Conservation (phyloP, 2,329 filamentous ascomycete species). For the Neonectria faginata region DNA sequence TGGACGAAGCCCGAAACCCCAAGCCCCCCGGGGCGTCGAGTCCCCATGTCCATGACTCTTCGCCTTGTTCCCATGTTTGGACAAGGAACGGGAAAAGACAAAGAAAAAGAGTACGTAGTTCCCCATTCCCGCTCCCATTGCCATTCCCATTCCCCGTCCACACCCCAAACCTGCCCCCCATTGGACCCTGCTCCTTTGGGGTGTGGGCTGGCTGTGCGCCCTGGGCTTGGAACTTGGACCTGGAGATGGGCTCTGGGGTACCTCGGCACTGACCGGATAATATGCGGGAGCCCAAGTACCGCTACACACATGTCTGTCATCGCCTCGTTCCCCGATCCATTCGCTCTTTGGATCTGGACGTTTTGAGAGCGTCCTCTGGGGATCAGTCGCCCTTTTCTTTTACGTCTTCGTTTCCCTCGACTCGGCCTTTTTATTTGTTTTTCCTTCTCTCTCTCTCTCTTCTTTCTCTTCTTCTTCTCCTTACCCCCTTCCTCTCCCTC, state of each 20-base stretch:
- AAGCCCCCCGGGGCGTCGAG: conserved; percentile 8
- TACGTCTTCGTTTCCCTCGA: conserved; percentile 23
- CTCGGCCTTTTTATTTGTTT: conserved; percentile 26
- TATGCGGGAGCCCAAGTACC: conserved; percentile 35
- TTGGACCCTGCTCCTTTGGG: conserved; percentile 37
- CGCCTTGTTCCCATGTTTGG: neutral
- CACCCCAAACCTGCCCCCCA: conserved; percentile 33
- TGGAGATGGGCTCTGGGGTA: conserved; percentile 38
- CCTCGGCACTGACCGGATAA: conserved; percentile 35
- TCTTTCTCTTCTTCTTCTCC: conserved; percentile 19
- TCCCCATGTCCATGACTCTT: conserved; percentile 20
- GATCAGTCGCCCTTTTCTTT: conserved; percentile 18
- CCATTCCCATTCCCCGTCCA: conserved; percentile 20
- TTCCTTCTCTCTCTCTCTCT: conserved; percentile 21
- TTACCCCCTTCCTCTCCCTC: conserved; percentile 1
- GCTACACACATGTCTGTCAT: conserved; percentile 42
- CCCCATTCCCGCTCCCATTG: conserved; percentile 19
- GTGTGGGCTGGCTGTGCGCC: conserved; percentile 34
- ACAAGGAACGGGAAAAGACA: neutral
- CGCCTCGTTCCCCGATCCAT: conserved; percentile 24
- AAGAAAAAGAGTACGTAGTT: conserved; percentile 20
- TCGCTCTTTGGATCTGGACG: conserved; percentile 17
- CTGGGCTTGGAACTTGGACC: conserved; percentile 34
- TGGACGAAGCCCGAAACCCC: conserved; percentile 3
- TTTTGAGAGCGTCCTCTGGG: conserved; percentile 12